These are phyloP conservation scores for Podospora australis DNA, from an alignment of 495 filamentous ascomycete species.

Conservation along the genomic window DNA sequence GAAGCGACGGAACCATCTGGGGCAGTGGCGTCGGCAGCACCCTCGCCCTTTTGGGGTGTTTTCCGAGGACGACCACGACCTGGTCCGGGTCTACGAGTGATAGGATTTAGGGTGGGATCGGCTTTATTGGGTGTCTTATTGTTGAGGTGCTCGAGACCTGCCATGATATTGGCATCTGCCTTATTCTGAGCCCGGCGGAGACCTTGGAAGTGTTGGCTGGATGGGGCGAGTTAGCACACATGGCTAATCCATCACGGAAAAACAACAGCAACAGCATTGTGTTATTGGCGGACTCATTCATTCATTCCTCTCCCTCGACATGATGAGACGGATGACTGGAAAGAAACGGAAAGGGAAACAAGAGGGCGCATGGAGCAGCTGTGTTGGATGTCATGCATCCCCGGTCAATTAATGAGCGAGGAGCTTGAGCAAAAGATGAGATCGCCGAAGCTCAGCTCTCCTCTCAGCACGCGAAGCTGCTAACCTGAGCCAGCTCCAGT, in stretches of 20 bases:
- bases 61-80: conserved; percentile 43
- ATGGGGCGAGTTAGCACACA: conserved; percentile 1
- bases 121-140: conserved; percentile 23
- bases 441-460: too few species aligned
- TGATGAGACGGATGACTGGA: background rate
- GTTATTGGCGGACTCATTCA: background rate
- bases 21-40: conserved; percentile 9
- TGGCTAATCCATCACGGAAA: background rate
- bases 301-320: too few species aligned
- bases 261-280: too few species aligned
- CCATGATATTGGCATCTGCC: conserved; percentile 32
- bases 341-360: too few species aligned
- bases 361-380: too few species aligned
- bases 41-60: conserved; percentile 13
- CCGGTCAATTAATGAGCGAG: too few species aligned
- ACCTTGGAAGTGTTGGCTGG: conserved; percentile 47
- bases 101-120: conserved; percentile 42
- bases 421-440: too few species aligned
- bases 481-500: too few species aligned
- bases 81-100: conserved; percentile 43
- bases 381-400: background rate
- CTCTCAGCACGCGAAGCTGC: too few species aligned
- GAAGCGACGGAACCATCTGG: conserved; percentile 4
- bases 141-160: too few species aligned
- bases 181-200: conserved; percentile 43